phyloP scores from a whole-genome alignment of 2,329 filamentous ascomycete species.

The Aspergillus glaucus region DNA sequence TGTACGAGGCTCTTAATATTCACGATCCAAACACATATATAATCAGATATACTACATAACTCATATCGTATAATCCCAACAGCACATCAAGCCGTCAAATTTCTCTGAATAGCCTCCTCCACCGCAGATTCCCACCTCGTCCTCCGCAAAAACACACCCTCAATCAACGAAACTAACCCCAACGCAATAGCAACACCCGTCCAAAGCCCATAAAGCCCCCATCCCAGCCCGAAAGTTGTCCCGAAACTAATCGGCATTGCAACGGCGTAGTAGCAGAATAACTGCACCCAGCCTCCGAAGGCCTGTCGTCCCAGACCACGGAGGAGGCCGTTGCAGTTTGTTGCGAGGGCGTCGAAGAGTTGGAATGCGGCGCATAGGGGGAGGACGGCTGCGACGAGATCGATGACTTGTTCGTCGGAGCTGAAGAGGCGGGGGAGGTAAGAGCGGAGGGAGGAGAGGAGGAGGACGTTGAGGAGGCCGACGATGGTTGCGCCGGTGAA shows the following conservation, averaged over 20 bases:
- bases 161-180: conserved; percentile 49
- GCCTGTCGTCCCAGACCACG: conserved; percentile 83
- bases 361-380: conserved; percentile 85
- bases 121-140: conserved; percentile 55
- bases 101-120: conserved; percentile 54
- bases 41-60: too few relatives aligned
- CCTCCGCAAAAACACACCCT: conserved; percentile 50
- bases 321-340: conserved; percentile 76
- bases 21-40: too few relatives aligned
- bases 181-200: conserved; percentile 68
- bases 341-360: conserved; percentile 74
- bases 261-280: conserved; percentile 79
- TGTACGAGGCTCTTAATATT: too few relatives aligned
- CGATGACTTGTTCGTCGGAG: conserved; percentile 63
- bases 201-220: conserved; percentile 79
- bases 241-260: conserved; percentile 78
- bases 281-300: conserved; percentile 81
- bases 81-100: conserved; percentile 24
- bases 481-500: conserved; percentile 61
- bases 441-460: conserved; percentile 63
- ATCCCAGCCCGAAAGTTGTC: conserved; percentile 68
- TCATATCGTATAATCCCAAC: too few relatives aligned
- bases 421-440: conserved; percentile 74
- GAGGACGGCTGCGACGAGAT: conserved; percentile 61
- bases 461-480: conserved; percentile 69